phyloP scores from a whole-genome alignment of 768 basidiomycete species.

The Boletus rex-veris region DNA sequence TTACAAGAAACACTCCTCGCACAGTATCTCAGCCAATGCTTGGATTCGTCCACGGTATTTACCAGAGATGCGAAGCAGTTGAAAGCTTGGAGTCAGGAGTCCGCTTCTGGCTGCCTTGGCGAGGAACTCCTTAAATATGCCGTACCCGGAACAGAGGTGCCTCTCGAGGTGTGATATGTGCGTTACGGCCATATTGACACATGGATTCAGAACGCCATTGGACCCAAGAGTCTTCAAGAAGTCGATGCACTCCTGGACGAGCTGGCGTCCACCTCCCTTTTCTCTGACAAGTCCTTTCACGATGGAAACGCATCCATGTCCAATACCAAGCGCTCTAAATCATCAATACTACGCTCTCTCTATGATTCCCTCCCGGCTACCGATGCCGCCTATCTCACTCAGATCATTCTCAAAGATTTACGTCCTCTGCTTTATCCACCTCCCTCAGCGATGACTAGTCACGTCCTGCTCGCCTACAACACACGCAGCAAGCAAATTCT shows the following conservation, averaged over 20 bases:
- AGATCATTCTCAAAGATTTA: constrained; percentile 87
- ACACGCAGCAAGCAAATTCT: constrained; percentile 53
- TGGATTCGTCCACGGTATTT: constrained; percentile 37
- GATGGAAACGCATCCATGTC: constrained; percentile 25
- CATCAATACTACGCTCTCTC: constrained; percentile 48
- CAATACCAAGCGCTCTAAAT: constrained; percentile 31
- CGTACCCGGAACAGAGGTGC: constrained; percentile 36
- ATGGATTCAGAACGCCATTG: constrained; percentile 16
- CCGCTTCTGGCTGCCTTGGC: constrained; percentile 66
- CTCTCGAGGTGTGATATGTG: background rate
- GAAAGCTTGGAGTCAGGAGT: constrained; percentile 39
- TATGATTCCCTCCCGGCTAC: constrained; percentile 57
- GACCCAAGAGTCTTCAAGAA: constrained; percentile 39
- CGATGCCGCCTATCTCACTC: constrained; percentile 69
- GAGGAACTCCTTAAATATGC: constrained; percentile 50
- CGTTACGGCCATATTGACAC: constrained; percentile 3
- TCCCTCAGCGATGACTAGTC: constrained; percentile 41
- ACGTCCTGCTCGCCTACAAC: constrained; percentile 54
- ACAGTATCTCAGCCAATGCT: constrained; percentile 45
- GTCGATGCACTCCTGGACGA: constrained; percentile 70
- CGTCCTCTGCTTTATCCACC: constrained; percentile 75
- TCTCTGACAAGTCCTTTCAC: constrained; percentile 50
- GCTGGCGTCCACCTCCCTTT: constrained; percentile 65
- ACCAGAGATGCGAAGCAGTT: constrained; percentile 25
- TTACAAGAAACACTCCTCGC: constrained; percentile 66